phyloP scores from a whole-genome alignment of 352 stramenopile species.

The Thraustochytrium sp. region DNA sequence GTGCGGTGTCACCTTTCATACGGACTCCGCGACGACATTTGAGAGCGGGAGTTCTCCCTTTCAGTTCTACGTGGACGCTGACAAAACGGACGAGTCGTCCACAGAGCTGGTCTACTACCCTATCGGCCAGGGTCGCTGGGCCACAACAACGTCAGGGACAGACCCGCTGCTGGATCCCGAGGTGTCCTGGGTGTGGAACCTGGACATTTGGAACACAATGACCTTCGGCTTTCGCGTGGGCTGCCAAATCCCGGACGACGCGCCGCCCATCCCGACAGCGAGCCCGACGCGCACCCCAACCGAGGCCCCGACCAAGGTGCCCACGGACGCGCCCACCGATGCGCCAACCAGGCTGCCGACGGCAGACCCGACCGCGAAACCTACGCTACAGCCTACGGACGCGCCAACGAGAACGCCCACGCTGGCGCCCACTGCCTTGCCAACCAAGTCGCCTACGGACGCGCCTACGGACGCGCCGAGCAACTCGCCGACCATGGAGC shows the following conservation, averaged over 20 bases:
- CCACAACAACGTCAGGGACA: neutral
- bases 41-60: neutral
- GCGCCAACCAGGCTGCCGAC: neutral
- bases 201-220: constrained; percentile 13
- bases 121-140: neutral
- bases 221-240: neutral
- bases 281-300: neutral
- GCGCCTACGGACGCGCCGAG: neutral
- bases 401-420: neutral
- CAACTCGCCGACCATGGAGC: neutral
- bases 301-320: neutral
- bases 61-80: neutral
- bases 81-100: neutral
- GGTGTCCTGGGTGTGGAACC: neutral
- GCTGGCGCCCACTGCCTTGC: neutral
- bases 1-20: neutral
- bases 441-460: neutral
- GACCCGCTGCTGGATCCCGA: neutral
- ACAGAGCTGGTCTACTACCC: neutral
- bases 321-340: neutral
- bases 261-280: neutral
- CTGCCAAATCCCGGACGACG: neutral
- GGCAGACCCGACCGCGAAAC: neutral
- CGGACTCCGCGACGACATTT: neutral
- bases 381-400: neutral